phyloP scores from a whole-genome alignment of 164 flowering plant genomes.

The Nymphaea colorata region DNA sequence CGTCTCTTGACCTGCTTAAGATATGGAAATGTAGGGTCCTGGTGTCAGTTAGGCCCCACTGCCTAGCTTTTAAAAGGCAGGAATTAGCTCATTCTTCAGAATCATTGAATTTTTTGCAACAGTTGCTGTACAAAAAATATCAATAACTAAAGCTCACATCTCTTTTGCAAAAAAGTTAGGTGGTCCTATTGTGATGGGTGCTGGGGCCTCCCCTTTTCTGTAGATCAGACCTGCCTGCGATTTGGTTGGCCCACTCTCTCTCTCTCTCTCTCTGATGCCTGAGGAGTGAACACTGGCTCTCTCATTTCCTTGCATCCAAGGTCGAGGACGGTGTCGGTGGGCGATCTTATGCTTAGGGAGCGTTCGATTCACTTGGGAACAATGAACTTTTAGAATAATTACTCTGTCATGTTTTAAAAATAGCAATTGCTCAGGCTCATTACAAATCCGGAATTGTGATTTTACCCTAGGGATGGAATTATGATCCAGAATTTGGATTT shows the following conservation, averaged over 20 bases:
- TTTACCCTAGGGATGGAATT: too few species aligned
- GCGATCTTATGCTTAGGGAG: too few species aligned
- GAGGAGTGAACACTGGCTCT: too few species aligned
- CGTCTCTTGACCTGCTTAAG: background rate
- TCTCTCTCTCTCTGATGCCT: background rate
- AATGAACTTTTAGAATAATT: too few species aligned
- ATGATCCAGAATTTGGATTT: too few species aligned
- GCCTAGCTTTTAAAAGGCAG: background rate
- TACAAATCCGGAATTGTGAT: too few species aligned
- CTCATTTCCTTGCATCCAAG: too few species aligned
- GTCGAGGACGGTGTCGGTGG: too few species aligned
- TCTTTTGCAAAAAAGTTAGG: background rate
- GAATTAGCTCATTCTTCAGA: background rate
- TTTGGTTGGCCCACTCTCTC: slow-evolving; percentile 1
- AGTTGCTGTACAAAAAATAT: background rate
- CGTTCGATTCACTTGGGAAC: too few species aligned
- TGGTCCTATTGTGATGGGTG: background rate
- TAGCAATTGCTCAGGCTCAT: too few species aligned
- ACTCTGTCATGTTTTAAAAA: too few species aligned
- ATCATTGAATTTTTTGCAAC: background rate
- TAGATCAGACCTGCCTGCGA: too few species aligned
- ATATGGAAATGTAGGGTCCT: background rate
- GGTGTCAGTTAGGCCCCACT: background rate
- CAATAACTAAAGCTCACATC: background rate
- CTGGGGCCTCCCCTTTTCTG: background rate